A percentile compares a stretch with the other conserved stretches of the same genome.
These are phyloP conservation scores for Xylaria digitata DNA, from an alignment of 2,329 filamentous ascomycete species.

Conservation along the genomic window DNA sequence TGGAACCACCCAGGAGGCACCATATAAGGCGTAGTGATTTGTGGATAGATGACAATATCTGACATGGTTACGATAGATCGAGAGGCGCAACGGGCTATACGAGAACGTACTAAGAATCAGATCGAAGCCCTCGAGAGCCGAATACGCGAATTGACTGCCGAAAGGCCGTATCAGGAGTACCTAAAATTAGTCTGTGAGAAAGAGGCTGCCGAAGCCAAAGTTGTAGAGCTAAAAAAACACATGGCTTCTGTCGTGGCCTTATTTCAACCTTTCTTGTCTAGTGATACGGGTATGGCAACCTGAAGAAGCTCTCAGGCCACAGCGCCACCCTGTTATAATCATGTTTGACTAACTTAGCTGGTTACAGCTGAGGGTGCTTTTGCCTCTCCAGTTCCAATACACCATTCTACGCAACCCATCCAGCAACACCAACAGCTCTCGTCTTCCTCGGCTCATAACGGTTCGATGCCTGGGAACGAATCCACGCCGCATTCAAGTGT, in stretches of 20 bases:
- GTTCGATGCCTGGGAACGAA: slow-evolving; percentile 55
- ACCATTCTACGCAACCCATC: slow-evolving; percentile 39
- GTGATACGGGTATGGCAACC: slow-evolving; percentile 43
- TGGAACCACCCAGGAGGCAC: background rate
- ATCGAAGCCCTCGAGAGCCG: slow-evolving; percentile 79
- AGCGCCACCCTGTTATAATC: background rate
- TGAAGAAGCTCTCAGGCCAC: background rate
- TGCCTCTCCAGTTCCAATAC: slow-evolving; percentile 45
- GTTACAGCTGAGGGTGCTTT: slow-evolving; percentile 49
- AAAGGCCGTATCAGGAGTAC: slow-evolving; percentile 86
- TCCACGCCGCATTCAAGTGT: slow-evolving; percentile 52
- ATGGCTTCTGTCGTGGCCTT: slow-evolving; percentile 73
- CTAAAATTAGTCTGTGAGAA: slow-evolving; percentile 80
- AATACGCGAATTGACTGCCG: slow-evolving; percentile 80
- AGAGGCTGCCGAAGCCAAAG: slow-evolving; percentile 81
- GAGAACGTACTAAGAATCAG: slow-evolving; percentile 82
- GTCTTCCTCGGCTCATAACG: slow-evolving; percentile 49
- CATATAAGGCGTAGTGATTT: background rate
- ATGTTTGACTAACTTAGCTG: slow-evolving; percentile 25
- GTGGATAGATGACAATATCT: slow-evolving; percentile 10
- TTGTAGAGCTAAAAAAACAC: slow-evolving; percentile 78
- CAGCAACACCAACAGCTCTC: slow-evolving; percentile 45
- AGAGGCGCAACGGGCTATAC: slow-evolving; percentile 85
- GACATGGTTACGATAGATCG: slow-evolving; percentile 67
- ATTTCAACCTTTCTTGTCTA: slow-evolving; percentile 67